These are phyloP conservation scores for Phytopythium litorale DNA, from an alignment of 352 stramenopile species.

Conservation along the genomic window DNA sequence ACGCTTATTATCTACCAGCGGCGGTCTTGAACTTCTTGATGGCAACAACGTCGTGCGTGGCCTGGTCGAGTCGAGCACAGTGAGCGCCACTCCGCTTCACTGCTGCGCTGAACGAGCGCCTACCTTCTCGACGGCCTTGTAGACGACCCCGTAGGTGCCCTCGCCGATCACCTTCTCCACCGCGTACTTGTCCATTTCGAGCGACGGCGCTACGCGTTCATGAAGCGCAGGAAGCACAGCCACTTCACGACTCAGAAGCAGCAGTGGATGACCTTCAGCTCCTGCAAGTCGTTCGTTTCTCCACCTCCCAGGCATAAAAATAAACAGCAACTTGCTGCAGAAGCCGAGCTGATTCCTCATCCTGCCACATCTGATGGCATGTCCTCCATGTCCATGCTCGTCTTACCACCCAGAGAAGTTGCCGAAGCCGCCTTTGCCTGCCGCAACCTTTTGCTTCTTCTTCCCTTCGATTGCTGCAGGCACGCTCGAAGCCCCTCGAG, in stretches of 20 bases:
- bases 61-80: constrained; percentile 18
- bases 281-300: background rate
- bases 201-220: background rate
- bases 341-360: background rate
- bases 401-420: constrained; percentile 75
- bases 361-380: background rate
- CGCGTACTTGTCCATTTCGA: constrained; percentile 71
- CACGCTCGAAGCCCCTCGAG: constrained; percentile 3
- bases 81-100: too few relatives aligned
- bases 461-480: constrained; percentile 70
- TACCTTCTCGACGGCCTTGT: constrained; percentile 77
- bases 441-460: constrained; percentile 57
- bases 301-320: background rate
- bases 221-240: background rate
- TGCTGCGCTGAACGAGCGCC: background rate
- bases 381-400: constrained; percentile 1
- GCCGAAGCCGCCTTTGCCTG: constrained; percentile 45
- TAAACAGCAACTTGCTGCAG: background rate
- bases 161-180: constrained; percentile 82
- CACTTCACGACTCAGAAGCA: background rate
- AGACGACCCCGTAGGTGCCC: constrained; percentile 81
- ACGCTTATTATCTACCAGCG: constrained; percentile 21
- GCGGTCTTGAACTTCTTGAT: constrained; percentile 85
- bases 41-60: constrained; percentile 57
- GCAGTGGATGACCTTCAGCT: background rate